phyloP scores from a whole-genome alignment of 2,329 filamentous ascomycete species.

The Verticillium nonalfalfae region DNA sequence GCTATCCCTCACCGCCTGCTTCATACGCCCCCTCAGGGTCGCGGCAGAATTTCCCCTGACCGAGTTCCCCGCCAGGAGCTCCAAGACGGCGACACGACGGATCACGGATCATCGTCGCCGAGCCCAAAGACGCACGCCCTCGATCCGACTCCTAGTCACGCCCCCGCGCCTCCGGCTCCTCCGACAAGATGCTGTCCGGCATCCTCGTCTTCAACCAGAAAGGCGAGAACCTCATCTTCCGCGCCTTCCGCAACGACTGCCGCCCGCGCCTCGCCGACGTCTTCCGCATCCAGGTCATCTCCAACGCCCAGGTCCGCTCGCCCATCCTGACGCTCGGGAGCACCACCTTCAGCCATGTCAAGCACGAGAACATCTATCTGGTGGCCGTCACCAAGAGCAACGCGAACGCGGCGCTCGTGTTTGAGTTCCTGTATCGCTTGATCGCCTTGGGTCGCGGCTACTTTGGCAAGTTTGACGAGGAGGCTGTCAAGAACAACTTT shows the following conservation, averaged over 20 bases:
- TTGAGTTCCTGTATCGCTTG: slow-evolving; percentile 93
- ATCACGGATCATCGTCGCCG: background rate
- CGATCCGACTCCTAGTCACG: background rate
- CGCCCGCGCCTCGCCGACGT: slow-evolving; percentile 95
- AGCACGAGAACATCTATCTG: slow-evolving; percentile 98
- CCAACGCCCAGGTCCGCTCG: slow-evolving; percentile 93
- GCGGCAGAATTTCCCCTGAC: slow-evolving; percentile 11
- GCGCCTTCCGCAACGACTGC: slow-evolving; percentile 97
- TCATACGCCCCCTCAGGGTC: background rate
- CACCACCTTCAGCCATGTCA: slow-evolving; percentile 99
- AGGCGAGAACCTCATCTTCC: slow-evolving; percentile 99
- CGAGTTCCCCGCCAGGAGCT: slow-evolving; percentile 5
- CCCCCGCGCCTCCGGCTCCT: background rate
- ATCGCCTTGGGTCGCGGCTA: slow-evolving; percentile 89
- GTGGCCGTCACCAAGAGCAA: slow-evolving; percentile 98
- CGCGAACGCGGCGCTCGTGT: slow-evolving; percentile 94
- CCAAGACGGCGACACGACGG: background rate
- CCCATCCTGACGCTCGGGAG: slow-evolving; percentile 95
- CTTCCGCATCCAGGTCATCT: slow-evolving; percentile 99
- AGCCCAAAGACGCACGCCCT: too few relatives aligned
- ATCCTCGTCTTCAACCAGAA: slow-evolving; percentile 99
- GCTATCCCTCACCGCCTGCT: slow-evolving; percentile 5
- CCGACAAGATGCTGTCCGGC: slow-evolving; percentile 76
- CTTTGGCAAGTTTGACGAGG: slow-evolving; percentile 98
- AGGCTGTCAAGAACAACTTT: slow-evolving; percentile 99